phyloP scores from a whole-genome alignment of 2,329 filamentous ascomycete species.

The Decorospora gaudefroyi region DNA sequence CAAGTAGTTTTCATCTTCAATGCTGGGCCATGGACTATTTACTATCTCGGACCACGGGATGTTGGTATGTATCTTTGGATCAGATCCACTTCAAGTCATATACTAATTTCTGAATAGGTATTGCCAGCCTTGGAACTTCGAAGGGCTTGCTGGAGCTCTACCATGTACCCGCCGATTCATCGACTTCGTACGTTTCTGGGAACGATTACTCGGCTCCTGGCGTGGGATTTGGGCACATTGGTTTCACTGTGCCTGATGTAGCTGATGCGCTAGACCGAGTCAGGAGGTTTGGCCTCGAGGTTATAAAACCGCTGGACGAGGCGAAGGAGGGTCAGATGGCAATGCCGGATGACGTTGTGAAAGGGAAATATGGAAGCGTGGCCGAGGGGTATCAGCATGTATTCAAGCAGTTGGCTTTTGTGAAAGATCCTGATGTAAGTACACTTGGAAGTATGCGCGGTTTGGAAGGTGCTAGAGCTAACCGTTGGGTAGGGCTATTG shows the following conservation, averaged over 20 bases:
- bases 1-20: conserved; percentile 45
- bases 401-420: conserved; percentile 42
- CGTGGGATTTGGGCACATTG: conserved; percentile 44
- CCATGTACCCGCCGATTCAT: conserved; percentile 35
- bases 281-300: conserved; percentile 28
- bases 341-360: conserved; percentile 23
- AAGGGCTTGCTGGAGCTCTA: conserved; percentile 42
- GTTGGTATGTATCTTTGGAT: conserved; percentile 12
- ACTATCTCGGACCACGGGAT: conserved; percentile 41
- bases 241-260: conserved; percentile 44
- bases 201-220: conserved; percentile 31
- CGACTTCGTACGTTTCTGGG: conserved; percentile 29
- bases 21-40: conserved; percentile 42
- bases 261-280: conserved; percentile 28
- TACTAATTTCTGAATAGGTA: conserved; percentile 13
- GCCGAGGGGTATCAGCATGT: conserved; percentile 36
- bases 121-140: conserved; percentile 25
- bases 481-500: conserved; percentile 34
- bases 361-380: conserved; percentile 25
- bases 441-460: background rate
- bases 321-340: conserved; percentile 33
- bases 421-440: conserved; percentile 45
- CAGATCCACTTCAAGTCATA: background rate
- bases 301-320: conserved; percentile 37
- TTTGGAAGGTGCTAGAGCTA: conserved; percentile 4